Evolutionary conservation across 164 flowering plant species (phyloP).

Genomic region (Tetracentron sinense): DNA sequence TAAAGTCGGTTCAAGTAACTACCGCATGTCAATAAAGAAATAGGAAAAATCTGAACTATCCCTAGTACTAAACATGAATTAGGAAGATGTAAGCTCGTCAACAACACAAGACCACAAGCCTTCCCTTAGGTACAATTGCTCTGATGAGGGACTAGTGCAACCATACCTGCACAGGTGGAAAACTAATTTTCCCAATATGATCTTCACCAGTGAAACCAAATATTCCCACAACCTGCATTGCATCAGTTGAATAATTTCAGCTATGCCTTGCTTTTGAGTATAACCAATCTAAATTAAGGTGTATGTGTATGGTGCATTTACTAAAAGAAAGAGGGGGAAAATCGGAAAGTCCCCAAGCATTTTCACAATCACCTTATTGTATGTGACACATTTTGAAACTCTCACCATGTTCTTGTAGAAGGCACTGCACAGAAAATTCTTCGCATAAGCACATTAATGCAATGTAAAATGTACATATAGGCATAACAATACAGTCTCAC

Average conservation of each 20-base stretch:
- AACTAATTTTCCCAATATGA: slow-evolving; percentile 85
- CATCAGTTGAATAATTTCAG: not conserved
- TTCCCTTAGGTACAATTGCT: not conserved
- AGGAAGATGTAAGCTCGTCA: too few species aligned
- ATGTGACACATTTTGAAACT: slow-evolving; percentile 81
- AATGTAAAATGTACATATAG: too few species aligned
- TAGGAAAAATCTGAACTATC: too few species aligned
- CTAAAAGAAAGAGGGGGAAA: not conserved
- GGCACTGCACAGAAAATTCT: slow-evolving; percentile 45
- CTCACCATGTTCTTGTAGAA: slow-evolving; percentile 88
- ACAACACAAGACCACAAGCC: not conserved
- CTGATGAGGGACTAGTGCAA: not conserved
- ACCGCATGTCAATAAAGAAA: too few species aligned
- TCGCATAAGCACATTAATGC: not conserved
- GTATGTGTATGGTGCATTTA: too few species aligned
- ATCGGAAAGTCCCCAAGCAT: not conserved
- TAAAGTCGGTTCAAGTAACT: too few species aligned
- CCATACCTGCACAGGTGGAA: slow-evolving; percentile 86
- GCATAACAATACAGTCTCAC: too few species aligned
- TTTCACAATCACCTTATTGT: slow-evolving; percentile 60
- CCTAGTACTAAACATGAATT: too few species aligned
- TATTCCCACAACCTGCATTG: slow-evolving; percentile 76
- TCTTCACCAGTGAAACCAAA: slow-evolving; percentile 91
- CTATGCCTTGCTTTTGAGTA: not conserved
- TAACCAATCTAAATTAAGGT: not conserved